These are phyloP conservation scores for Pontederia paniculata DNA, from an alignment of 176 grass and related monocot genomes.

Conservation along the genomic window DNA sequence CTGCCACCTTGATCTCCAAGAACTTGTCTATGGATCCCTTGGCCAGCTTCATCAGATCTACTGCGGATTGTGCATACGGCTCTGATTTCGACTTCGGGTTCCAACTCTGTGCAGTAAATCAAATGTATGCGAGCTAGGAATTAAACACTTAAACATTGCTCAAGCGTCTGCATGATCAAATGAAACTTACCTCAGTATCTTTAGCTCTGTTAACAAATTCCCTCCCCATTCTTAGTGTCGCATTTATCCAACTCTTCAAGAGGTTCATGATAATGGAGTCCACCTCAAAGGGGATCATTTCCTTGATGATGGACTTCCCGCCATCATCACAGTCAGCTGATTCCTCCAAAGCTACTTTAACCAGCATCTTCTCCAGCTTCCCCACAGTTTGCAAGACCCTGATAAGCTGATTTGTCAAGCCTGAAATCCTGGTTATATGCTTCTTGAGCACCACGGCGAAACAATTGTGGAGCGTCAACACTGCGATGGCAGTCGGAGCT, in stretches of 20 bases:
- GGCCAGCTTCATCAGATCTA: constrained; percentile 67
- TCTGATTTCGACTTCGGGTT: constrained; percentile 65
- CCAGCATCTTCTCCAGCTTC: constrained; percentile 54
- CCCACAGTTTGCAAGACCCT: constrained; percentile 57
- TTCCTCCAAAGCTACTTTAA: constrained; percentile 74
- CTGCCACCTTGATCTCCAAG: constrained; percentile 56
- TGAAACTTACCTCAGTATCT: constrained; percentile 54
- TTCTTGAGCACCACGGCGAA: constrained; percentile 66
- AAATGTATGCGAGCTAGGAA: not conserved
- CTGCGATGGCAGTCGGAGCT: constrained; percentile 42
- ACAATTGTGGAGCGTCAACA: constrained; percentile 65
- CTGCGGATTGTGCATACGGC: constrained; percentile 50
- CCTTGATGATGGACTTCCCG: constrained; percentile 48
- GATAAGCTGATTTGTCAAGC: constrained; percentile 67
- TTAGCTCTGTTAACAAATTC: constrained; percentile 61
- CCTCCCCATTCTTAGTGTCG: constrained; percentile 51
- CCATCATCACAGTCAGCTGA: constrained; percentile 45
- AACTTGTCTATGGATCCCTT: constrained; percentile 55
- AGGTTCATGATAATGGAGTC: constrained; percentile 54
- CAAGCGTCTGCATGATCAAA: not conserved
- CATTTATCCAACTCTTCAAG: constrained; percentile 87
- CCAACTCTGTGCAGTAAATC: constrained; percentile 41
- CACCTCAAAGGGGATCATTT: constrained; percentile 80
- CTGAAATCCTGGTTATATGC: constrained; percentile 44
- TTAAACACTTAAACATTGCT: not conserved